These are phyloP conservation scores for Saccharomyces paradoxus DNA, from an alignment of 805 yeast species.

Conservation along the genomic window DNA sequence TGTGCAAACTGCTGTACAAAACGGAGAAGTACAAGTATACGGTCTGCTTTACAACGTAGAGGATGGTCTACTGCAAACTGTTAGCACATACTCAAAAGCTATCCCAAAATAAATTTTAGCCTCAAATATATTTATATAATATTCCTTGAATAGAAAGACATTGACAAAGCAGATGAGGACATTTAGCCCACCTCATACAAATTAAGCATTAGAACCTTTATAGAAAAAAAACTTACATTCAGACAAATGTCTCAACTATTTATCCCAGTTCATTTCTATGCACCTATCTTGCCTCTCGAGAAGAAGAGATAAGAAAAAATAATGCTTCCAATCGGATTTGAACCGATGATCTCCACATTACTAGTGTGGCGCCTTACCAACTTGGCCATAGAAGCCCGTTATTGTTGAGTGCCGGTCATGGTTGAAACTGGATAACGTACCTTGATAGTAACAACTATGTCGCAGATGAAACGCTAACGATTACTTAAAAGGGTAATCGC, in stretches of 20 bases:
- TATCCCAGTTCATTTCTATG: too few species aligned
- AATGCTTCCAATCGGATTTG: conserved; percentile 64
- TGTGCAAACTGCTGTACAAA: conserved; percentile 56
- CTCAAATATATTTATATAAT: not conserved
- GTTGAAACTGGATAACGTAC: too few species aligned
- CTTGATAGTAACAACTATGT: too few species aligned
- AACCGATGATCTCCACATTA: conserved; percentile 81
- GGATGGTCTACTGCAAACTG: conserved; percentile 51
- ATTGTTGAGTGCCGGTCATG: too few species aligned
- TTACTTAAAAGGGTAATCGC: too few species aligned
- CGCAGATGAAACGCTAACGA: too few species aligned
- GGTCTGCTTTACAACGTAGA: conserved; percentile 81
- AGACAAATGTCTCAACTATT: not conserved
- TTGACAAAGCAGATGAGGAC: not conserved
- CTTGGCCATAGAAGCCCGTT: conserved; percentile 50
- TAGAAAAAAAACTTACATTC: not conserved
- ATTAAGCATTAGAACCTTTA: not conserved
- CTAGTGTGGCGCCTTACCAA: conserved; percentile 87
- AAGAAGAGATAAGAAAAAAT: conserved; percentile 17
- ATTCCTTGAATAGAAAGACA: not conserved
- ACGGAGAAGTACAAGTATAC: conserved; percentile 63
- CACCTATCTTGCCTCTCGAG: too few species aligned
- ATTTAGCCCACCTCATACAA: not conserved
- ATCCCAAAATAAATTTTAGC: not conserved
- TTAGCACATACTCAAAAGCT: not conserved